Base-by-base conservation (phyloP, 768 basidiomycete genomes). In the Chiua virens region DNA sequence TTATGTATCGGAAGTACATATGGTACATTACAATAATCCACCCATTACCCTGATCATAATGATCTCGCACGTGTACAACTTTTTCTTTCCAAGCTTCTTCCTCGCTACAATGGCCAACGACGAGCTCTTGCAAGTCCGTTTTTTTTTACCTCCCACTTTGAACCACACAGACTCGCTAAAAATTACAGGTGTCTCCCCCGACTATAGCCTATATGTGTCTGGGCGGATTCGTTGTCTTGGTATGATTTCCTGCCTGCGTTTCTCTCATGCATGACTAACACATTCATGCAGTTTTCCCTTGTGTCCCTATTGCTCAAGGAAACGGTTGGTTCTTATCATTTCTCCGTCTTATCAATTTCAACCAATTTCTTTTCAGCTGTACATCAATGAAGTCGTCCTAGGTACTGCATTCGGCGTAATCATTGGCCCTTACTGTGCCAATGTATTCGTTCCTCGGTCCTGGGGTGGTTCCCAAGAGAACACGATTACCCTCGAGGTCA, bases 311-410 rank as follows among this genome's bases (percentile, higher is more conserved):
- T 93, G 14, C 80, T 93, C 40, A 90, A 89, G 69, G 91, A 97
- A 70, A 85, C 75, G 73, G 89, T 87, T 41, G 10, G 67, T 61
- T 5, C 21, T 17, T 30, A 6, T 21, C n/a, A 13, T 41, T 17
- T 21, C 40, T 3, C 5, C 20, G 25, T 44, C 27, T 23, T 39
- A 36, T 42, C 25, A n/a, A n/a, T n/a, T n/a, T n/a, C n/a, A n/a
- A n/a, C n/a, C 25, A 34, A 11, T 46, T 0, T 40, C 30, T 18
- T 35, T 22, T 15, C 45, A 91, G 82, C 62, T 96, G 6, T 97
- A 87, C 62, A 81, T 97, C 56, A 97, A 93, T 59, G 96, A 99
- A 75, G 94, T 96, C 32, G 86, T 95, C 27, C 83, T 97, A 22
- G 94, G 92, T 2, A 95, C 93, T 0, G 76, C 77, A 0, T 85